Evolutionary conservation across 257 asterid genomes (phyloP), one percentile per base, ranked within the genome.

Genomic region (Sherardia arvensis): DNA sequence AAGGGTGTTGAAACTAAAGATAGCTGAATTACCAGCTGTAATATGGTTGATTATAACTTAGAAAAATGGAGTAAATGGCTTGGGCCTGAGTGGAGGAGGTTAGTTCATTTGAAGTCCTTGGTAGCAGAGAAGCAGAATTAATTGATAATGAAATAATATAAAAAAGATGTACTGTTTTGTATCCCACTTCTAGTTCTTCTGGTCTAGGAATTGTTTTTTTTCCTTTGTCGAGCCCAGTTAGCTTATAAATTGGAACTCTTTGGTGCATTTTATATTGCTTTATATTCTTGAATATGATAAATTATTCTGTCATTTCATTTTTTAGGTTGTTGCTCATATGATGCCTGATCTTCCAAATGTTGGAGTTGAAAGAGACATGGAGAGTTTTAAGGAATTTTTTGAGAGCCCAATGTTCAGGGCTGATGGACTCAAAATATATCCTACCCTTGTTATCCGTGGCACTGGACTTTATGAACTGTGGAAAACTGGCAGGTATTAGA

Each of bases 341-440:
- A 93, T 90, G 99, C 99, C 99, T 56, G 99, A 90, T 82, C 96
- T 93, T 73, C 99, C 99, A 69, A 91, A 93, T 71, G 99, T 93
- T 72, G 99, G 99, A 65, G 85, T 90, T 60, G 99, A 93, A 70
- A 85, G 99, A 72, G 99, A 93, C 79, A 32, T 93, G 82, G 99
- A 93, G 82, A 93, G 99, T 76, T 93, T 93, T 60, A 87, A 90
- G 81, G 99, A 93, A 70, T 93, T 93, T 77, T 93, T 93, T 69
- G 99, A 87, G 76, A 93, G 95, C 71, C 99, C 99, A 61, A 68
- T 76, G 65, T 93, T 93, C 73, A 87, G 97, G 66, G 94, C 96
- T 43, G 97, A 93, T 53, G 99, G 99, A 69, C 94, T 93, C 23
- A 93, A 93, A 83, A 90, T 93, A 62, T 93, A 93, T 79, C 99